phyloP scores from a whole-genome alignment of 23 red algal species.

The Gracilaria vermiculophylla region DNA sequence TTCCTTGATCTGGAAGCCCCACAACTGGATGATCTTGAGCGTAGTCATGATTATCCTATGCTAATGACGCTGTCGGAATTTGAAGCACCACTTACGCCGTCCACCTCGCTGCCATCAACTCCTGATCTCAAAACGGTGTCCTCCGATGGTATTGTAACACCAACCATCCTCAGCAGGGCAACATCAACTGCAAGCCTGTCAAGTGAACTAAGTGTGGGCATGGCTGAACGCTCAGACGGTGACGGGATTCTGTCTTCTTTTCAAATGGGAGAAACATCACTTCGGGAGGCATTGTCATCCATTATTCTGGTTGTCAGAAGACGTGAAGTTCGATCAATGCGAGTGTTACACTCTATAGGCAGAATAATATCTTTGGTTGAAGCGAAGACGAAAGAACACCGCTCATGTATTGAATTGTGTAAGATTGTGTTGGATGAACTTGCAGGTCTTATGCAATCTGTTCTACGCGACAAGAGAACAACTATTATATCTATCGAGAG shows the following conservation, averaged over 20 bases:
- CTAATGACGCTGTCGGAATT: conserved; percentile 62
- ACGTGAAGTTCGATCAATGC: conserved; percentile 61
- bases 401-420: conserved; percentile 15
- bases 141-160: conserved; percentile 40
- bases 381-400: conserved; percentile 4
- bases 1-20: conserved; percentile 20
- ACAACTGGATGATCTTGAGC: conserved; percentile 25
- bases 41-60: conserved; percentile 31
- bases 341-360: conserved; percentile 37
- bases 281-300: conserved; percentile 50
- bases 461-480: conserved; percentile 41
- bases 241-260: conserved; percentile 51
- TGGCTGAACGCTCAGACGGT: conserved; percentile 12
- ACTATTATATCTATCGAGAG: conserved; percentile 59
- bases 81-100: conserved; percentile 58
- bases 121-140: conserved; percentile 13
- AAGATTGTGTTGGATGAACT: conserved; percentile 69
- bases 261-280: conserved; percentile 44
- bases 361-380: conserved; percentile 36
- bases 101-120: conserved; percentile 8
- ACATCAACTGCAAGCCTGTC: conserved; percentile 3
- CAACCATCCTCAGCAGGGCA: conserved; percentile 8
- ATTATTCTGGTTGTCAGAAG: conserved; percentile 53
- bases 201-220: neutral
- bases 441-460: conserved; percentile 8